Percentiles rank a stretch among this genome's conserved stretches.
phyloP scores from a whole-genome alignment of 495 filamentous ascomycete species.

The Aspergillus heteromorphus region DNA sequence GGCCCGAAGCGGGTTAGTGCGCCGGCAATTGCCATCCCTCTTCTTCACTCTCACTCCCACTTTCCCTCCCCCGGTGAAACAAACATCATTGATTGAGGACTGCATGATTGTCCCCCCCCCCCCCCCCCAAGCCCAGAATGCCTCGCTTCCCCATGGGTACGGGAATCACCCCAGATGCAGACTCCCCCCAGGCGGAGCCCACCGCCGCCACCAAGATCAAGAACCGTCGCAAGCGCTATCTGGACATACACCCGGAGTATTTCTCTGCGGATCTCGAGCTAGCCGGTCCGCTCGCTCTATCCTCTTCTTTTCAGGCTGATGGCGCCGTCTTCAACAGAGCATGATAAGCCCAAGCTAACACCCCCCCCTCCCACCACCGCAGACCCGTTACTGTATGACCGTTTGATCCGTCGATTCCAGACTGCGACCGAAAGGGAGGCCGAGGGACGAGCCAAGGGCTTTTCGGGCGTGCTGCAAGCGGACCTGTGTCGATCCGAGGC shows the following conservation, averaged over 20 bases:
- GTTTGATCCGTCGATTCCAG: constrained; percentile 72
- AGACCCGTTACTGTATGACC: constrained; percentile 79
- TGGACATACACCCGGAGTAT: constrained; percentile 60
- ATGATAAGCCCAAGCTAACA: constrained; percentile 27
- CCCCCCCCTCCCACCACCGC: constrained; percentile 16
- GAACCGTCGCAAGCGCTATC: constrained; percentile 60
- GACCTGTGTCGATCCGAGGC: constrained; percentile 69
- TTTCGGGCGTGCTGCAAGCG: constrained; percentile 65
- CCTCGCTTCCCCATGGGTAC: constrained; percentile 36
- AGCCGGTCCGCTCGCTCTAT: constrained; percentile 51
- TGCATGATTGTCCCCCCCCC: too few relatives aligned
- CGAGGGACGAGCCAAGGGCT: constrained; percentile 66
- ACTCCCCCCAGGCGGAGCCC: constrained; percentile 2
- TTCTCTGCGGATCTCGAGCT: constrained; percentile 59
- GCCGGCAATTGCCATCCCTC: not conserved
- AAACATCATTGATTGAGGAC: too few relatives aligned
- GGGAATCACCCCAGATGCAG: constrained; percentile 14
- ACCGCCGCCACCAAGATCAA: constrained; percentile 33
- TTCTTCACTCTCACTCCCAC: too few relatives aligned
- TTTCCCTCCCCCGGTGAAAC: too few relatives aligned
- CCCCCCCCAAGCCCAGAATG: too few relatives aligned
- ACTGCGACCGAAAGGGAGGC: constrained; percentile 65
- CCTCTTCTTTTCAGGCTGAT: constrained; percentile 16
- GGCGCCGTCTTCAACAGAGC: not conserved
- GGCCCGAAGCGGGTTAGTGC: constrained; percentile 3